Percentiles rank a stretch among this genome's conserved stretches.
Evolutionary conservation across 208 protist genomes (phyloP).

Genomic region (Acanthamoeba divionensis): DNA sequence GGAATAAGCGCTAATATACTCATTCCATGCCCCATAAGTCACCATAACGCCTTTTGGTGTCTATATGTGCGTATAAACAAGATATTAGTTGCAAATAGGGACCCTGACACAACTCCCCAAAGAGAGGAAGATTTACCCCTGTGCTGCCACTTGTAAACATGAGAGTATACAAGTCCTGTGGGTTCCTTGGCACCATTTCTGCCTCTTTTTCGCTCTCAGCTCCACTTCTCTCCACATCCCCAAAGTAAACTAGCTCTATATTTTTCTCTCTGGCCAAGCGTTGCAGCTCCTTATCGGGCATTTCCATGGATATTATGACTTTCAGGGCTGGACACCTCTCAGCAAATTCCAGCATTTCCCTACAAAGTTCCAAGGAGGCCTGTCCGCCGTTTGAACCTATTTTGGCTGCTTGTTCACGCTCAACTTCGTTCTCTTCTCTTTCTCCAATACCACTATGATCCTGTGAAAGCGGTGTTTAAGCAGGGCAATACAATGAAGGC

Average conservation of each 20-base stretch:
- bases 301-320: background rate
- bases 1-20: background rate
- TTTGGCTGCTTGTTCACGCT: no score
- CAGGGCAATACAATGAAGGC: no score
- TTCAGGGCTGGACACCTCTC: background rate
- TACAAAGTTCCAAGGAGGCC: background rate
- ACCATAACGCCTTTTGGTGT: conserved; percentile 15
- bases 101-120: background rate
- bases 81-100: background rate
- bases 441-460: no score
- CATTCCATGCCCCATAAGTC: background rate
- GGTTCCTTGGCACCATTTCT: background rate
- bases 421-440: no score
- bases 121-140: background rate
- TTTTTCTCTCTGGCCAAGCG: no score
- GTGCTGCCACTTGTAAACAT: conserved; percentile 41
- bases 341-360: background rate
- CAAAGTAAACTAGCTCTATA: background rate
- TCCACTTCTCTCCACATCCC: background rate
- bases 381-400: no score
- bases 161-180: background rate
- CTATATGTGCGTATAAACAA: background rate
- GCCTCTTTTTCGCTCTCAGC: background rate
- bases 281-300: background rate
- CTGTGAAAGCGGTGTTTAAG: no score